Evolutionary conservation across 352 stramenopile genomes (phyloP).

Genomic region (Globisporangium cylindrosporum): DNA sequence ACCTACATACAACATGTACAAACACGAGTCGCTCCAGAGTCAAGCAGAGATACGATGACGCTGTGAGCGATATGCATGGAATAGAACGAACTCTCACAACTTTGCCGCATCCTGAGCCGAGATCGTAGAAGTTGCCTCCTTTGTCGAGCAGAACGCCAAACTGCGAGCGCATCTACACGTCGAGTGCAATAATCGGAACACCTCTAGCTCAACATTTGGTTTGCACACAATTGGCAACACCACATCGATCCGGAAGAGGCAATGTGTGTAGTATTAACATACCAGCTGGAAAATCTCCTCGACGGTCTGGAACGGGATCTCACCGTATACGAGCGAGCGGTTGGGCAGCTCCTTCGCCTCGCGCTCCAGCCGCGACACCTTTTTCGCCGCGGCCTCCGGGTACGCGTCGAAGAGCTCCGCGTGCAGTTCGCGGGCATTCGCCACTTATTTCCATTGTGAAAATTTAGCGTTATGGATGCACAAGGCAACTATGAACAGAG

Average conservation of each 20-base stretch:
- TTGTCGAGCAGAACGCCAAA: conserved; percentile 60
- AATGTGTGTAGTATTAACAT: not conserved
- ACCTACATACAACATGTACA: conserved; percentile 24
- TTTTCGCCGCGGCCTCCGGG: conserved; percentile 47
- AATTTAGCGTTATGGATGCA: not conserved
- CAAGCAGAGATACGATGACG: not conserved
- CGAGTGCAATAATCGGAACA: not conserved
- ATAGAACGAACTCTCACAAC: conserved; percentile 32
- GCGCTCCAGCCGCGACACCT: conserved; percentile 57
- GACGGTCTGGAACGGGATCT: conserved; percentile 61
- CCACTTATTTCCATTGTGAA: conserved; percentile 23
- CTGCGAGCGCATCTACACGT: conserved; percentile 46
- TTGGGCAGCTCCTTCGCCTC: conserved; percentile 64
- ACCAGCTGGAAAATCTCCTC: conserved; percentile 60
- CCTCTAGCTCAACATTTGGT: not conserved
- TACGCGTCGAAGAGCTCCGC: conserved; percentile 47
- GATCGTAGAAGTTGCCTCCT: conserved; percentile 67
- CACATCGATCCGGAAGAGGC: too few species aligned
- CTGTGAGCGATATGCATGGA: not conserved
- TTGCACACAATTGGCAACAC: not conserved
- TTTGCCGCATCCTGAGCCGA: conserved; percentile 71
- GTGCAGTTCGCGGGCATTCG: conserved; percentile 39
- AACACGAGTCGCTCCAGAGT: not conserved
- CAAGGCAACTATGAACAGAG: not conserved
- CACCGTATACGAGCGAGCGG: conserved; percentile 61